Percentiles rank a stretch among this genome's conserved stretches.
phyloP scores from a whole-genome alignment of 495 filamentous ascomycete genomes.

The Platismatia glauca region DNA sequence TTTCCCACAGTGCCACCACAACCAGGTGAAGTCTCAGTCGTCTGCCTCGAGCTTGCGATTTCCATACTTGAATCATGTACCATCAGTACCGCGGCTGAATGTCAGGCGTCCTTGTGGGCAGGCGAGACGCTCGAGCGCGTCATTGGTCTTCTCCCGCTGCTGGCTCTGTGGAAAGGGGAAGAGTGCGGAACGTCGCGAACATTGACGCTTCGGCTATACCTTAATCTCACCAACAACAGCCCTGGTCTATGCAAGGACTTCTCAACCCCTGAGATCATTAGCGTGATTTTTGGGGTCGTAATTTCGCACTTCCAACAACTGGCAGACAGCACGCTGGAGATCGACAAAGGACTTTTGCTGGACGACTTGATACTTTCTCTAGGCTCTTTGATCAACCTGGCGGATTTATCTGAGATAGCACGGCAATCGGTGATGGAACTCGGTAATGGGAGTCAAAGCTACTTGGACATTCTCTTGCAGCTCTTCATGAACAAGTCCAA shows the following conservation, averaged over 20 bases:
- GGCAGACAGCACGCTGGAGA: constrained; percentile 33
- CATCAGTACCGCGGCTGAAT: constrained; percentile 26
- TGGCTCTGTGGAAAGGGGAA: constrained; percentile 13
- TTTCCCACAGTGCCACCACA: neutral
- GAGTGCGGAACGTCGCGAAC: constrained; percentile 20
- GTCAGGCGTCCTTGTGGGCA: constrained; percentile 22
- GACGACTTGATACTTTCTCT: constrained; percentile 71
- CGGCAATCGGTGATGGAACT: constrained; percentile 33
- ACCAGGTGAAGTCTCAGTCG: neutral
- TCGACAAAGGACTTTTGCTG: constrained; percentile 42
- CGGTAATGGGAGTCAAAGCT: constrained; percentile 20
- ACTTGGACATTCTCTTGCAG: constrained; percentile 37
- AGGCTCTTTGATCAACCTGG: constrained; percentile 82
- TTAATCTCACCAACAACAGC: constrained; percentile 86
- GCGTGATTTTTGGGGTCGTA: constrained; percentile 45
- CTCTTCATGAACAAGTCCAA: constrained; percentile 36
- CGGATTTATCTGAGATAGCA: constrained; percentile 59
- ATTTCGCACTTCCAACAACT: constrained; percentile 34
- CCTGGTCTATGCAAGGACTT: constrained; percentile 56
- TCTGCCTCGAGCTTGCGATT: constrained; percentile 33
- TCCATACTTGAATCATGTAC: constrained; percentile 59
- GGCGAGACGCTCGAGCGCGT: constrained; percentile 17
- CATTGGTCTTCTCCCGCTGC: constrained; percentile 17
- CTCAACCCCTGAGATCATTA: constrained; percentile 47
- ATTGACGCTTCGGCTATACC: constrained; percentile 55